Evolutionary conservation across 495 filamentous ascomycete genomes (phyloP), one percentile per base, ranked within the genome.

Genomic region (Talaromyces ruber): DNA sequence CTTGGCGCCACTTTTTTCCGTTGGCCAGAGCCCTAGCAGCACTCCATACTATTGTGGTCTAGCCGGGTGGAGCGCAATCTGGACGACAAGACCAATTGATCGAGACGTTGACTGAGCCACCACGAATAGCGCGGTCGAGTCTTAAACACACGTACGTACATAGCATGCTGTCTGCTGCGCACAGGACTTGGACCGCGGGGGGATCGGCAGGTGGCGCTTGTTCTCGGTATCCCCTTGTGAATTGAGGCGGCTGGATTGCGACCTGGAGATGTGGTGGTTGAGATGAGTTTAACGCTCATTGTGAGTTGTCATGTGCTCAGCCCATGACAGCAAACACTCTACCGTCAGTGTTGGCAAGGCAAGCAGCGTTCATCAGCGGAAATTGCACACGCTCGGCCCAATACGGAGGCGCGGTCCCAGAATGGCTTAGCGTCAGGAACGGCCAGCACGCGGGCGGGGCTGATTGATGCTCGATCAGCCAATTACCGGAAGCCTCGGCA

Each of bases 361-460:
- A 28, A 26, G 45, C 22, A 53, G 50, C 26, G 18, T 21, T 21
- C 47, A 22, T 5, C 14, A n/a, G 57, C 57, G 57, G 57, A 59
- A 59, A 59, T 59, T 22, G 47, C 26, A 25, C 3, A 11, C 21
- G 32, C 3, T n/a, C n/a, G n/a, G n/a, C n/a, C n/a, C n/a, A n/a
- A n/a, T n/a, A n/a, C n/a, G n/a, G n/a, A n/a, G 30, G n/a, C n/a
- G 2, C 5, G 6, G 8, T 39, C 56, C 57, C 34, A 59, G 37
- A 43, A 21, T 11, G 57, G 57, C 18, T 34, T 59, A 59, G 57
- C 57, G 57, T 39, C 57, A 59, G 57, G 57, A 39, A 59, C 57
- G 16, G 24, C 2, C 32, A 34, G 32, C 57, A n/a, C 30, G 57
- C 57, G 18, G n/a, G 9, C 22, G 28, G 57, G 57, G 34, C 16